phyloP scores from a whole-genome alignment of 495 filamentous ascomycete genomes.

The Pyrenopolyporus hunteri region DNA sequence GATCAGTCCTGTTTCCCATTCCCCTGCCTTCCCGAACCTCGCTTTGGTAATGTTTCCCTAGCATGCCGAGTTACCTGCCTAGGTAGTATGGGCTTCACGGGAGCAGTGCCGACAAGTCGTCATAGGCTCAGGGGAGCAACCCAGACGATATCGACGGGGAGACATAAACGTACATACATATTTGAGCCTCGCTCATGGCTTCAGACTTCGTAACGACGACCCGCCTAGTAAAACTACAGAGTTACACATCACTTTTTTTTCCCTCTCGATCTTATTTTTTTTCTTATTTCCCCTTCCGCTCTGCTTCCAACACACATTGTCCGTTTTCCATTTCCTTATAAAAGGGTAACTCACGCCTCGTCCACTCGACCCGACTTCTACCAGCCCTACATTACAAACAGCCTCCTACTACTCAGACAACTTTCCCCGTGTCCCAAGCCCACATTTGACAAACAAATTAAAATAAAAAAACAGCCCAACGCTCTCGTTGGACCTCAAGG shows the following conservation, averaged over 20 bases:
- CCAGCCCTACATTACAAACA: conserved; percentile 35
- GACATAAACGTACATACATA: conserved; percentile 17
- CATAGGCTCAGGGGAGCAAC: conserved; percentile 21
- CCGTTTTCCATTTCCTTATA: conserved; percentile 24
- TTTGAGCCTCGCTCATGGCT: conserved; percentile 29
- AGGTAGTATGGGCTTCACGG: conserved; percentile 19
- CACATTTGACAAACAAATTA: conserved; percentile 40
- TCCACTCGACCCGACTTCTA: conserved; percentile 18
- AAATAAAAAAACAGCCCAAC: conserved; percentile 30
- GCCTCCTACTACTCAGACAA: conserved; percentile 1
- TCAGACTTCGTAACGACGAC: conserved; percentile 20
- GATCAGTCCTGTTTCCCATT: conserved; percentile 20
- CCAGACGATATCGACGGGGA: conserved; percentile 14
- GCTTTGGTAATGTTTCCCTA: conserved; percentile 19
- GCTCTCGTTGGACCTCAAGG: conserved; percentile 31
- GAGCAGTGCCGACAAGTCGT: conserved; percentile 23
- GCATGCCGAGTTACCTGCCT: conserved; percentile 32
- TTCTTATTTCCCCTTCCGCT: neutral
- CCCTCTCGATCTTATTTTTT: neutral
- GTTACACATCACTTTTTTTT: conserved; percentile 36
- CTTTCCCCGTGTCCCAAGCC: conserved; percentile 22
- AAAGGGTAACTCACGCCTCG: conserved; percentile 22
- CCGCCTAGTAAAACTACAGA: conserved; percentile 23
- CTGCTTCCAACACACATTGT: conserved; percentile 16
- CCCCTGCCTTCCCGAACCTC: conserved; percentile 7